These are phyloP conservation scores for Pythium volutum DNA, from an alignment of 352 stramenopile genomes.

Conservation along the genomic window DNA sequence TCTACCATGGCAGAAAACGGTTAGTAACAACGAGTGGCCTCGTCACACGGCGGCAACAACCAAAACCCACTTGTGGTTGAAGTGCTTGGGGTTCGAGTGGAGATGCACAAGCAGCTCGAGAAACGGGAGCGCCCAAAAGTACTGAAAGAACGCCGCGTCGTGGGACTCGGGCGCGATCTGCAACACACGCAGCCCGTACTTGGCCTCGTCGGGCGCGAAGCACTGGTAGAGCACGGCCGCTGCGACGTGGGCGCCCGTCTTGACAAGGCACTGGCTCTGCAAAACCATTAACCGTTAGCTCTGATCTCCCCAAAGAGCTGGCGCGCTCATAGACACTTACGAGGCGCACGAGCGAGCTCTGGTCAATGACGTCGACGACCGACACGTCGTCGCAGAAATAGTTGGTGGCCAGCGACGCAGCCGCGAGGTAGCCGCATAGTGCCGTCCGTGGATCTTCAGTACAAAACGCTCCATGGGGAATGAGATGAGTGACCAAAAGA, in stretches of 20 bases:
- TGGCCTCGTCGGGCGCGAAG: constrained; percentile 74
- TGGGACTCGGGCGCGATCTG: constrained; percentile 66
- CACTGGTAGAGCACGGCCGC: constrained; percentile 85
- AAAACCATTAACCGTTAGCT: neutral
- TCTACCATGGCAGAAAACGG: constrained; percentile 17
- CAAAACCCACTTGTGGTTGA: constrained; percentile 51
- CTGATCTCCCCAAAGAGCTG: no score
- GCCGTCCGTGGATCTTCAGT: constrained; percentile 62
- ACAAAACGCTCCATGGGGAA: neutral
- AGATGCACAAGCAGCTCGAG: constrained; percentile 80
- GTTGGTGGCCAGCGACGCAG: constrained; percentile 76
- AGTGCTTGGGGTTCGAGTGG: constrained; percentile 67
- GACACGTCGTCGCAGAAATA: constrained; percentile 72
- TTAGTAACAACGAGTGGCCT: constrained; percentile 5
- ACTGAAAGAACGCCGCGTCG: constrained; percentile 80
- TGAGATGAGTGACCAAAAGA: neutral
- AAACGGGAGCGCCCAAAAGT: constrained; percentile 84
- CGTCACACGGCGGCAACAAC: neutral
- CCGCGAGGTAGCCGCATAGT: constrained; percentile 69
- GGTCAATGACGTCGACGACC: constrained; percentile 78
- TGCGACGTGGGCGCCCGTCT: constrained; percentile 73
- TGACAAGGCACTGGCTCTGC: constrained; percentile 83
- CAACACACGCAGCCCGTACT: constrained; percentile 79
- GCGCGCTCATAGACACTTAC: no score
- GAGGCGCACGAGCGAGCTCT: constrained; percentile 79